Percentiles rank a stretch among this genome's conserved stretches.
phyloP scores from a whole-genome alignment of 2,329 filamentous ascomycete genomes.

The Trichoderma sp. region DNA sequence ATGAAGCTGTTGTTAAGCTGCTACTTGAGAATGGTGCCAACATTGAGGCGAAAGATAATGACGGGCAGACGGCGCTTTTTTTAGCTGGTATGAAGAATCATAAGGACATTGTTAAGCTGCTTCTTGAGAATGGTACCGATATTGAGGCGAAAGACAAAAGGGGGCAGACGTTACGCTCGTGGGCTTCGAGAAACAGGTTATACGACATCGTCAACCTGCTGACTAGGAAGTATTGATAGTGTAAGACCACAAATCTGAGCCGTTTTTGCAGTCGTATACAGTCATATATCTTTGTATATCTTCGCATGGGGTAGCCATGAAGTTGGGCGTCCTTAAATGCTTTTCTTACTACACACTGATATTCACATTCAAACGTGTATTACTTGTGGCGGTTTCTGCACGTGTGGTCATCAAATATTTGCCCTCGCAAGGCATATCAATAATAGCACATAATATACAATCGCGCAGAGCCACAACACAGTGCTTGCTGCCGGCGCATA shows the following conservation, averaged over 20 bases:
- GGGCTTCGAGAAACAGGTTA: rapidly evolving
- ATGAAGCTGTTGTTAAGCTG: not conserved
- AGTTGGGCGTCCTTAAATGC: not conserved
- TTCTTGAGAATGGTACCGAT: not conserved
- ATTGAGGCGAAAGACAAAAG: not conserved
- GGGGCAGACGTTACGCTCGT: not conserved
- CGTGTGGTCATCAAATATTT: not conserved
- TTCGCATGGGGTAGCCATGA: not conserved
- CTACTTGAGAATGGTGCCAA: not conserved
- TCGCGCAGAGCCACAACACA: conserved; percentile 28
- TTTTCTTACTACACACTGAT: not conserved
- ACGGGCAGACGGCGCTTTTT: not conserved
- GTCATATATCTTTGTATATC: not conserved
- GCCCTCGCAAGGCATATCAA: conserved; percentile 22
- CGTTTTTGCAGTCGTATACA: not conserved
- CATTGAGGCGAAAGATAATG: not conserved
- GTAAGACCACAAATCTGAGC: not conserved
- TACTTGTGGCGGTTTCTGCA: not conserved
- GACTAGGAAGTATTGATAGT: not conserved
- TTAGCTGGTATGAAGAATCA: rapidly evolving
- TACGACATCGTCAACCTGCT: rapidly evolving
- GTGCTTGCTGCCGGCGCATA: conserved; percentile 29
- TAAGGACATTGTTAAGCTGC: not conserved
- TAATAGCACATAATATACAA: conserved; percentile 37
- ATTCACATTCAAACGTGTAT: not conserved